Evolutionary conservation across 345 rosid species (phyloP).

Genomic region (Aquilaria sinensis): DNA sequence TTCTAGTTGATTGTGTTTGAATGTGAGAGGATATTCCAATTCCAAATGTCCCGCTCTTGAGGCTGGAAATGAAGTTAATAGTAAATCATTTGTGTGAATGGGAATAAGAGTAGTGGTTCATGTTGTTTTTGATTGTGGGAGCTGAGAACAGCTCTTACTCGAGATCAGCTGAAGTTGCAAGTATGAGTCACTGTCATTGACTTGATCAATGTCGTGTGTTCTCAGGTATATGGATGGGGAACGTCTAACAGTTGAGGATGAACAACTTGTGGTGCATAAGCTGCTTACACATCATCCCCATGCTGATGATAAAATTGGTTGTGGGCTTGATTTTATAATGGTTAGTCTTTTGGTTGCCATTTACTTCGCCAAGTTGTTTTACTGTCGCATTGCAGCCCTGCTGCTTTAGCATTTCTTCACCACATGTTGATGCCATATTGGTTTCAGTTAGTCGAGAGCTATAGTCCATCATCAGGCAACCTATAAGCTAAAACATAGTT

Average conservation of each 20-base stretch:
- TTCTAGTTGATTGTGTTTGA: neutral
- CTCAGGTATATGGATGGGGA: conserved; percentile 71
- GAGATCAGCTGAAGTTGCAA: no score
- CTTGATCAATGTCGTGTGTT: conserved; percentile 11
- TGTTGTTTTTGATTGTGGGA: no score
- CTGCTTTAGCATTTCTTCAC: neutral
- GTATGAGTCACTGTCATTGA: no score
- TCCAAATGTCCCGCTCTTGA: no score
- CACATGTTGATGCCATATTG: neutral
- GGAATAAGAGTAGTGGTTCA: no score
- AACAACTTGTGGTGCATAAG: conserved; percentile 47
- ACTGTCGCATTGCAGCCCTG: neutral
- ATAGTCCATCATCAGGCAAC: neutral
- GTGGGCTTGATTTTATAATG: conserved; percentile 73
- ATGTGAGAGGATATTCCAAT: no score
- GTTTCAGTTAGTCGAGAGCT: neutral
- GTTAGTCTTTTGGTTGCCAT: conserved; percentile 26
- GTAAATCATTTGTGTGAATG: no score
- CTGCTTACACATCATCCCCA: conserved; percentile 76
- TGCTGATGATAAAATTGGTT: conserved; percentile 76
- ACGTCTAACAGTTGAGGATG: conserved; percentile 55
- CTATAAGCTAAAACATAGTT: neutral
- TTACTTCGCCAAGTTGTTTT: neutral
- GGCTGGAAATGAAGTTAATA: no score
- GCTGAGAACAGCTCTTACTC: no score